Conservation (phyloP, 176 grass and related monocot species). For the Cenchrus americanus region DNA sequence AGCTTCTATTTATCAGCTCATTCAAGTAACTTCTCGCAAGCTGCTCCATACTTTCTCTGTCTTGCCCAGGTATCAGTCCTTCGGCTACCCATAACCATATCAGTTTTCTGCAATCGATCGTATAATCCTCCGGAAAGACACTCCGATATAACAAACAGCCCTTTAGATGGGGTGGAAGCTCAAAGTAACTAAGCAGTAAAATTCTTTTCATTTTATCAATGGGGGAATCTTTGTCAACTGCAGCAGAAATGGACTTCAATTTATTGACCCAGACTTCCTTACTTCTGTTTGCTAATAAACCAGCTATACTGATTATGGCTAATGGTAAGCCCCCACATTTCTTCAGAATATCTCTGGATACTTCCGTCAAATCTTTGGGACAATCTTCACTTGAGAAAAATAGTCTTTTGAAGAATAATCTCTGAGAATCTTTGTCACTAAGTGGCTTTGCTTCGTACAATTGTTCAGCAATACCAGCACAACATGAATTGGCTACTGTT, state of each 20-base stretch:
- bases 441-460: conserved; percentile 20
- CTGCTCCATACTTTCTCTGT: neutral
- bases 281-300: conserved; percentile 6
- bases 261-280: neutral
- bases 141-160: conserved; percentile 35
- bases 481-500: neutral
- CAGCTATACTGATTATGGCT: conserved; percentile 35
- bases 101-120: neutral
- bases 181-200: conserved; percentile 35
- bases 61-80: conserved; percentile 1
- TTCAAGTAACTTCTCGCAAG: neutral
- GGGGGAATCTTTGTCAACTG: neutral
- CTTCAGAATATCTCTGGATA: neutral
- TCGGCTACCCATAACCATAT: conserved; percentile 29
- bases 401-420: conserved; percentile 24
- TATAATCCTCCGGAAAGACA: conserved; percentile 36
- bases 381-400: neutral
- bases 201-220: conserved; percentile 26
- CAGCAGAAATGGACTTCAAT: neutral
- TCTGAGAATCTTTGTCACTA: neutral
- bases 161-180: conserved; percentile 29
- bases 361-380: neutral
- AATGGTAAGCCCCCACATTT: conserved; percentile 43
- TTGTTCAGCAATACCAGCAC: neutral
- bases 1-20: conserved; percentile 33